A percentile compares a stretch with the other conserved stretches of the same genome.
phyloP scores from a whole-genome alignment of 2,329 filamentous ascomycete species.

The Orbilia ellipsospora region DNA sequence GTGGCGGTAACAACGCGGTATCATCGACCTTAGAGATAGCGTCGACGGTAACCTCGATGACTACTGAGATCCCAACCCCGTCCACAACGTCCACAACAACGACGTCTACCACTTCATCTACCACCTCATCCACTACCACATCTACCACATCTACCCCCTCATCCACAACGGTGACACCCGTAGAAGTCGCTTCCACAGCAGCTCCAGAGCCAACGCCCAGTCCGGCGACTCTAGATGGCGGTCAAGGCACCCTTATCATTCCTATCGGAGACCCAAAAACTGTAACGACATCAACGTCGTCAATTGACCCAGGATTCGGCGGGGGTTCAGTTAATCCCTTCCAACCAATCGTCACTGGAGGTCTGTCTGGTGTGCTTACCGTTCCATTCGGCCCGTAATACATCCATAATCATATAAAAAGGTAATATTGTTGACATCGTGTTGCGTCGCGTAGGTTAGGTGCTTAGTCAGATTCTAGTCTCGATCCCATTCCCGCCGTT shows the following conservation, averaged over 20 bases:
- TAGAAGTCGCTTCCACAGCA: neutral
- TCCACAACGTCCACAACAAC: neutral
- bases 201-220: neutral
- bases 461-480: too few relatives aligned
- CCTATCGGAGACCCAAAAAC: slow-evolving; percentile 30
- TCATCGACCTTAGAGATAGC: neutral
- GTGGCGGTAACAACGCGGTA: neutral
- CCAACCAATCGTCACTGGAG: slow-evolving; percentile 25
- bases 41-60: too few relatives aligned
- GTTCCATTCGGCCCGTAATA: slow-evolving; percentile 25
- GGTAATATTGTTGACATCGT: too few relatives aligned
- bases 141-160: slow-evolving; percentile 2
- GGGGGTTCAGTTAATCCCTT: slow-evolving; percentile 29
- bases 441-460: too few relatives aligned
- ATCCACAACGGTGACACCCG: slow-evolving; percentile 2
- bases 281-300: neutral
- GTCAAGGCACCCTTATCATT: slow-evolving; percentile 26
- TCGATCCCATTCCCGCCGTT: too few relatives aligned
- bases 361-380: slow-evolving; percentile 13
- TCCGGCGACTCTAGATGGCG: neutral
- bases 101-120: neutral
- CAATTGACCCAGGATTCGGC: slow-evolving; percentile 37
- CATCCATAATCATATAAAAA: too few relatives aligned
- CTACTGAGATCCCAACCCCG: neutral
- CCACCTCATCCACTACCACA: neutral